Conservation (phyloP, 176 grass and related monocot species). For the Secale cereale region DNA sequence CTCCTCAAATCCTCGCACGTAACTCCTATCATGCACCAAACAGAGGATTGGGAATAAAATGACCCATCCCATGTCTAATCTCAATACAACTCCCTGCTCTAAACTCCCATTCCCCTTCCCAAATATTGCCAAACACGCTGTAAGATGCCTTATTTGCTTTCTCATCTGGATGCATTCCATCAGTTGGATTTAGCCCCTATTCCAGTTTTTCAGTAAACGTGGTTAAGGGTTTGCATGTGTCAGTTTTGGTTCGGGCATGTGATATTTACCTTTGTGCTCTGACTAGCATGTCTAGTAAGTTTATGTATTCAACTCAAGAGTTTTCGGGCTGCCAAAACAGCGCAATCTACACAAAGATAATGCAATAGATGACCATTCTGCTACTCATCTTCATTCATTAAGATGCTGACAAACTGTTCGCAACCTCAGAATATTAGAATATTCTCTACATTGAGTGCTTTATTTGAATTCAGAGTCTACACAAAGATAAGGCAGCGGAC, state of each 20-base stretch:
- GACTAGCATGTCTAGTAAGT: not conserved
- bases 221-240: not conserved
- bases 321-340: not conserved
- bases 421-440: not conserved
- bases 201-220: slow-evolving; percentile 1
- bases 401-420: not conserved
- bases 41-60: too few species aligned
- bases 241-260: slow-evolving; percentile 5
- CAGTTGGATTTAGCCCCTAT: slow-evolving; percentile 8
- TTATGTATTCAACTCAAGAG: not conserved
- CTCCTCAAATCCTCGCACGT: too few species aligned
- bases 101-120: too few species aligned
- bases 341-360: not conserved
- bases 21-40: too few species aligned
- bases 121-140: too few species aligned
- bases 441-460: slow-evolving; percentile 5
- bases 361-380: not conserved
- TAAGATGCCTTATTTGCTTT: not conserved
- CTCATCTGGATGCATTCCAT: not conserved
- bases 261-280: not conserved
- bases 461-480: not conserved
- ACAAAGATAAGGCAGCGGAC: not conserved
- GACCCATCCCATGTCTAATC: too few species aligned
- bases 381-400: not conserved
- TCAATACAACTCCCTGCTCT: too few species aligned